Evolutionary conservation across 164 flowering plant genomes (phyloP).

Genomic region (Vitis amurensis): DNA sequence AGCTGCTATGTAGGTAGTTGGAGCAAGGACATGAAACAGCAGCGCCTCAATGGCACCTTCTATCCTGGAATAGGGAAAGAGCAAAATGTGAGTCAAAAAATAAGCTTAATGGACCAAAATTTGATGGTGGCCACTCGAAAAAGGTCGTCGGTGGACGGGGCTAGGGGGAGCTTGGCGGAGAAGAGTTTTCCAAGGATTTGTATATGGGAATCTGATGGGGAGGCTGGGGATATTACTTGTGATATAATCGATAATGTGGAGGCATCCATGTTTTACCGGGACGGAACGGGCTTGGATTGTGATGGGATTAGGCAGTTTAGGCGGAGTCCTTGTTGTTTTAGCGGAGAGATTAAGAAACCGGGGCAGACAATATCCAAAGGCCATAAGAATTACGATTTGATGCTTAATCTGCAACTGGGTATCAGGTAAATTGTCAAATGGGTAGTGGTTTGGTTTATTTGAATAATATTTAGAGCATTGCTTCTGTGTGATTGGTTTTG

Average conservation of each 20-base stretch:
- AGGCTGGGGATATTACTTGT: slow-evolving; percentile 87
- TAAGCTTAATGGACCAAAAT: slow-evolving; percentile 16
- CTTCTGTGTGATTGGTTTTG: no score
- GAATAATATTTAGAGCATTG: no score
- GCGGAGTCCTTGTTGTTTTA: slow-evolving; percentile 55
- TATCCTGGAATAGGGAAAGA: slow-evolving; percentile 33
- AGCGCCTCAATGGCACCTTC: slow-evolving; percentile 45
- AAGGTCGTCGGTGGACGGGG: slow-evolving; percentile 59
- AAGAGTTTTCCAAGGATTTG: slow-evolving; percentile 74
- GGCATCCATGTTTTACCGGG: slow-evolving; percentile 63
- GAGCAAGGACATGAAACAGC: slow-evolving; percentile 41
- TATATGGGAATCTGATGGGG: slow-evolving; percentile 89
- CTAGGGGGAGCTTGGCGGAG: slow-evolving; percentile 42
- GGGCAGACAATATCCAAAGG: slow-evolving; percentile 74
- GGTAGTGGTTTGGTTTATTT: neutral
- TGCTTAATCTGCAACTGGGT: slow-evolving; percentile 84
- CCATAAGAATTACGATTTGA: slow-evolving; percentile 79
- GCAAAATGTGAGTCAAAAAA: neutral
- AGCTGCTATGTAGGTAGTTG: slow-evolving; percentile 54
- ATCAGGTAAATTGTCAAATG: slow-evolving; percentile 49
- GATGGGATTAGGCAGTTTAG: slow-evolving; percentile 36
- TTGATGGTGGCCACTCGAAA: slow-evolving; percentile 38
- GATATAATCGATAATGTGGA: slow-evolving; percentile 84
- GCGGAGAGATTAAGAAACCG: slow-evolving; percentile 67
- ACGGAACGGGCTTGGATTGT: slow-evolving; percentile 37